phyloP scores from a whole-genome alignment of 2,329 filamentous ascomycete species.

The Paecilomyces dactylethromorphus region DNA sequence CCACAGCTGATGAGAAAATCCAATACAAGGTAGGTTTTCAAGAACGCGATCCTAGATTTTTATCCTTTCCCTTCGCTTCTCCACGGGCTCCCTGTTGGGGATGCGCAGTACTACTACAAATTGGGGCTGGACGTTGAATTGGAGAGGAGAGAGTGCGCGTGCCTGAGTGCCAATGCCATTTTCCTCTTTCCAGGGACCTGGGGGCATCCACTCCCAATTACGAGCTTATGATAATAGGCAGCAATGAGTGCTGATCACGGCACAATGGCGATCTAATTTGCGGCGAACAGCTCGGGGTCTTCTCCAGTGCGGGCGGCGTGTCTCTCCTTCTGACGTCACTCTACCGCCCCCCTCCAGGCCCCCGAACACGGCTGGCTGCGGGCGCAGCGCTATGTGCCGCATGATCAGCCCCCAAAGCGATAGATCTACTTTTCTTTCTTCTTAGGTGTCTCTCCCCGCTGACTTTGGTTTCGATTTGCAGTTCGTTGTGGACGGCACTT shows the following conservation, averaged over 20 bases:
- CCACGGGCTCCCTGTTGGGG: neutral
- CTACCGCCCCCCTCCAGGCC: neutral
- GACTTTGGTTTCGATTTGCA: slow-evolving; percentile 30
- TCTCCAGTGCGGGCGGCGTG: neutral
- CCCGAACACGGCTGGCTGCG: neutral
- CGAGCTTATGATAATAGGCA: neutral
- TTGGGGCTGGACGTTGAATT: neutral
- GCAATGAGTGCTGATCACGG: neutral
- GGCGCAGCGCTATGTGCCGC: neutral
- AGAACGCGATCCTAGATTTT: slow-evolving; percentile 7
- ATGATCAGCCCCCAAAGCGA: neutral
- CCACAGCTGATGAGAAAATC: slow-evolving; percentile 63
- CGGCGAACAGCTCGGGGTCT: neutral
- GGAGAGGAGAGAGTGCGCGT: neutral
- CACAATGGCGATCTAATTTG: neutral
- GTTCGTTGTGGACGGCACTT: slow-evolving; percentile 93
- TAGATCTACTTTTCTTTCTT: neutral
- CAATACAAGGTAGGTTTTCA: slow-evolving; percentile 77
- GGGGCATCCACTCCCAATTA: neutral
- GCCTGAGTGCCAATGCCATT: neutral
- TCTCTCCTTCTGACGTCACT: neutral
- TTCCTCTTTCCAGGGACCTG: neutral
- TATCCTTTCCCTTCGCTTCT: neutral
- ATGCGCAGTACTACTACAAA: neutral
- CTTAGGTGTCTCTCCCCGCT: slow-evolving; percentile 4